Conservation (phyloP, 1,139 yeast species). For the Blastobotrys illinoisensis region DNA sequence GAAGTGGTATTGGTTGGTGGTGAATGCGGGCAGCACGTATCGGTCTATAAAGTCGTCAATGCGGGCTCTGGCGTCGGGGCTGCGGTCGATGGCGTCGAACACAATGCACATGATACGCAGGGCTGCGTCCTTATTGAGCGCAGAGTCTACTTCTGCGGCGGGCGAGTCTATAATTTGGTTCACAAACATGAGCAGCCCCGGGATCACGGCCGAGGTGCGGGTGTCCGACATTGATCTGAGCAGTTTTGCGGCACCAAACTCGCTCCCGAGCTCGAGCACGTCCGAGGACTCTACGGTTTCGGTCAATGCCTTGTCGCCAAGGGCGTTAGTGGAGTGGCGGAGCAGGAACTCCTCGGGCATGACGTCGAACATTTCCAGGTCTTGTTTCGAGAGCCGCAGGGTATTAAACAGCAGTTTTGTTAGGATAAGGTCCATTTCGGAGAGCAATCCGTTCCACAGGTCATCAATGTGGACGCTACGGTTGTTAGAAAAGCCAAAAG, state of each 20-base stretch:
- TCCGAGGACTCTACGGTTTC: neutral
- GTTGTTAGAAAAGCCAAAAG: neutral
- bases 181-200: neutral
- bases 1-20: neutral
- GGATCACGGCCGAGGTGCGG: neutral
- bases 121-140: neutral
- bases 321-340: neutral
- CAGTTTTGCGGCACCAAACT: neutral
- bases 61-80: neutral
- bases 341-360: neutral
- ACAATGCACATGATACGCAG: conserved; percentile 1
- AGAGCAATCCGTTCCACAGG: conserved; percentile 6
- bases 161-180: neutral
- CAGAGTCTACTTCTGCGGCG: neutral
- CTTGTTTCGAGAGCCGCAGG: conserved; percentile 6
- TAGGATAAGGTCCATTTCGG: conserved; percentile 1
- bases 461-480: conserved; percentile 3
- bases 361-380: conserved; percentile 4
- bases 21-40: neutral
- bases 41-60: neutral
- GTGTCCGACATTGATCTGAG: neutral
- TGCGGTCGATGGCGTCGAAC: neutral
- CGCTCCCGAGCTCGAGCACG: neutral
- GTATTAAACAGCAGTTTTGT: neutral
- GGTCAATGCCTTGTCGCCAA: neutral